phyloP scores from a whole-genome alignment of 2,329 filamentous ascomycete species.

The Tolypocladium nubicola region DNA sequence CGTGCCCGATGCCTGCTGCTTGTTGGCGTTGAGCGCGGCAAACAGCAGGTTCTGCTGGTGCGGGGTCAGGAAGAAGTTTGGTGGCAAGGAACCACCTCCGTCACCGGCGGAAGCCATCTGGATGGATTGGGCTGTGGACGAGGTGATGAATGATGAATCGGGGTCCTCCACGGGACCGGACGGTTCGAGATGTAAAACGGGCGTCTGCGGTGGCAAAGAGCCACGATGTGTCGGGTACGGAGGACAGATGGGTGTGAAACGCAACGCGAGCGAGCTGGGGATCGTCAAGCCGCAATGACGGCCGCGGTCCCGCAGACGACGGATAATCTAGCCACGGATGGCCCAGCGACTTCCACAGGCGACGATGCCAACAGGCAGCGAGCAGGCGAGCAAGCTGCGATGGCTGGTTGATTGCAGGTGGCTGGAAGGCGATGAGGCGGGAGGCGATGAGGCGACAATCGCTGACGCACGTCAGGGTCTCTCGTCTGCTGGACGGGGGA shows the following conservation, averaged over 20 bases:
- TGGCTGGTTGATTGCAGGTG: background rate
- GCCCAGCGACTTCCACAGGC: background rate
- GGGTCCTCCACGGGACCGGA: background rate
- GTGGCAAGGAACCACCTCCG: slow-evolving; percentile 27
- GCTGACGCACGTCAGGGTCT: slow-evolving; percentile 2
- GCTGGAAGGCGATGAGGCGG: background rate
- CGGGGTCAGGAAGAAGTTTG: slow-evolving; percentile 59
- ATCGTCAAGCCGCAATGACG: background rate
- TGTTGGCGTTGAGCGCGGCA: slow-evolving; percentile 66
- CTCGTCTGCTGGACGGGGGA: background rate
- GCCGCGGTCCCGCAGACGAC: background rate
- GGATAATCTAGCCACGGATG: background rate
- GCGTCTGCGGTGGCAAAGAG: background rate
- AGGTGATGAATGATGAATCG: background rate
- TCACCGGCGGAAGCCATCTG: slow-evolving; percentile 41
- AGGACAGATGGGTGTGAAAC: background rate
- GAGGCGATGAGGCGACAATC: background rate
- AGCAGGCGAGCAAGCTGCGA: background rate
- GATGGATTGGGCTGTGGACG: background rate
- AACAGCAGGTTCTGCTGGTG: slow-evolving; percentile 69
- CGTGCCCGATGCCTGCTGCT: slow-evolving; percentile 21
- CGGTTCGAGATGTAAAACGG: background rate
- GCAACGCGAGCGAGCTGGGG: too few relatives aligned
- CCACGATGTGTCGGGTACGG: background rate
- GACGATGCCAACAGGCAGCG: background rate